A percentile compares a stretch with the other conserved stretches of the same genome.
Evolutionary conservation across 768 basidiomycete genomes (phyloP).

Genomic region (Kwoniella shandongensis): DNA sequence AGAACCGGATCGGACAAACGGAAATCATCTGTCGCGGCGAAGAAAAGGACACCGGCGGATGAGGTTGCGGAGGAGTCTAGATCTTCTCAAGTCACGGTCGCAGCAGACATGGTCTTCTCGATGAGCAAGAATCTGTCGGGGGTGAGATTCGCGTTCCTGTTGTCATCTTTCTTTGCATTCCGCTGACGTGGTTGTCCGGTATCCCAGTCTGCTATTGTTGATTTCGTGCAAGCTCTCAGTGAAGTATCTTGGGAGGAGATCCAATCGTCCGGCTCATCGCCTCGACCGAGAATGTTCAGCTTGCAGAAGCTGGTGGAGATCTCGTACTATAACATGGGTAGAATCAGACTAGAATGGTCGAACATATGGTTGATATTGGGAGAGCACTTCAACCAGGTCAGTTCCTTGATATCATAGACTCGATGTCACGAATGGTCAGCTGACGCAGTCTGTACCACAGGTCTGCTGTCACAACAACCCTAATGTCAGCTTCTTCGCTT

Average conservation of each 20-base stretch:
- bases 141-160: too few relatives aligned
- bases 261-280: constrained; percentile 89
- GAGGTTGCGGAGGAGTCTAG: constrained; percentile 95
- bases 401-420: constrained; percentile 19
- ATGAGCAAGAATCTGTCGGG: constrained; percentile 91
- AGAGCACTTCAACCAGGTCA: constrained; percentile 95
- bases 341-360: constrained; percentile 97
- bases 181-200: constrained; percentile 1
- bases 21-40: constrained; percentile 13
- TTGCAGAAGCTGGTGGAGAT: constrained; percentile 98
- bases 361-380: constrained; percentile 97
- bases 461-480: constrained; percentile 98
- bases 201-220: constrained; percentile 84
- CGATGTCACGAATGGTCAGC: background rate
- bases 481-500: constrained; percentile 91
- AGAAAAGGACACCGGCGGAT: constrained; percentile 61
- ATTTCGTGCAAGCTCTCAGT: constrained; percentile 92
- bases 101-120: constrained; percentile 99
- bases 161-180: too few relatives aligned
- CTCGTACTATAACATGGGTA: constrained; percentile 98
- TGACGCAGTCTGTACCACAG: constrained; percentile 55
- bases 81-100: constrained; percentile 96
- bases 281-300: constrained; percentile 92
- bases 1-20: constrained; percentile 14
- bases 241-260: constrained; percentile 99